These are phyloP conservation scores for Candida sanyaensis DNA, from an alignment of 1,139 yeast species.

Conservation along the genomic window DNA sequence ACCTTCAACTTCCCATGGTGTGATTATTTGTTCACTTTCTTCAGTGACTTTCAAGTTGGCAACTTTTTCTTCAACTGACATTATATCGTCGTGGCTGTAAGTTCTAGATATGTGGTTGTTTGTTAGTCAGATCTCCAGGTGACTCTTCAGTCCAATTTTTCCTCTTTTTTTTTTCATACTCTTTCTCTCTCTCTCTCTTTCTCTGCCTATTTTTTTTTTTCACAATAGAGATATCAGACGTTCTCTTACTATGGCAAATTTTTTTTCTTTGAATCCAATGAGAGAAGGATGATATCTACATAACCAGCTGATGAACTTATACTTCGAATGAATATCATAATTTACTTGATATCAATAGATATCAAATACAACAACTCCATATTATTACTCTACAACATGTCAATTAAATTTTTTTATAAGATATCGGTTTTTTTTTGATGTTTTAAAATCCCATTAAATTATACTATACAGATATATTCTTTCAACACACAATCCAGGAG, in stretches of 20 bases:
- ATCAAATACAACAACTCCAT: too few relatives aligned
- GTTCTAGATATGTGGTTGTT: background rate
- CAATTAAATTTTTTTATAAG: background rate
- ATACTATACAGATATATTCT: constrained; percentile 9
- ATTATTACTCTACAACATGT: too few relatives aligned
- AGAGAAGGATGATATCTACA: too few relatives aligned
- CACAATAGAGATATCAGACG: background rate
- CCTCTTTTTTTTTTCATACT: too few relatives aligned
- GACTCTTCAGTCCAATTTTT: background rate
- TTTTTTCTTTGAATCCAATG: too few relatives aligned
- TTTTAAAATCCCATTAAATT: constrained; percentile 9
- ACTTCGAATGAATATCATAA: too few relatives aligned
- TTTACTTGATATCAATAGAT: too few relatives aligned
- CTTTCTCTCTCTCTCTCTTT: too few relatives aligned
- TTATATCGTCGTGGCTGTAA: background rate
- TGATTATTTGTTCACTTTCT: constrained; percentile 66
- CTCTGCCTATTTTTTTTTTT: background rate
- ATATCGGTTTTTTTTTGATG: constrained; percentile 1
- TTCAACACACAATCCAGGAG: constrained; percentile 1
- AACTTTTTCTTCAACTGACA: constrained; percentile 27
- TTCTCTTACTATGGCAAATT: background rate
- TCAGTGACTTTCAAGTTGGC: constrained; percentile 23
- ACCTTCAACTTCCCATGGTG: constrained; percentile 99
- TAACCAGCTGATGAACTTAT: too few relatives aligned
- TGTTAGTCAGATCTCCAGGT: background rate